Evolutionary conservation across 2,329 filamentous ascomycete species (phyloP).

Genomic region (Phoma sp.): DNA sequence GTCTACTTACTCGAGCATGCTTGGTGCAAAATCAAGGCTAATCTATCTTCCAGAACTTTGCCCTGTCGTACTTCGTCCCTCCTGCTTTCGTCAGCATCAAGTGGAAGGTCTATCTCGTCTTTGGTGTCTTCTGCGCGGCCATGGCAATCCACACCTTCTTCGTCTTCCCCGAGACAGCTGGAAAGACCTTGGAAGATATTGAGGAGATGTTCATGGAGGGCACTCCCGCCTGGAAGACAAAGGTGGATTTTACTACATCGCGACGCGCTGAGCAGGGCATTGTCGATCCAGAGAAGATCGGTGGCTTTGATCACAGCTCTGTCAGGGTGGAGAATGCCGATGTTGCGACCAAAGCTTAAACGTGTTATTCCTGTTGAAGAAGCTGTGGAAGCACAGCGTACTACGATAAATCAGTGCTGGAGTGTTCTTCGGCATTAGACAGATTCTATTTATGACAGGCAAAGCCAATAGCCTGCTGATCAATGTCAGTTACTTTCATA

Average conservation of each 20-base stretch:
- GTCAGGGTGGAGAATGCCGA: slow-evolving; percentile 14
- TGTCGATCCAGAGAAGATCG: slow-evolving; percentile 34
- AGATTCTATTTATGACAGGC: no score
- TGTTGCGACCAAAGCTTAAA: slow-evolving; percentile 3
- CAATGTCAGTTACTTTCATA: no score
- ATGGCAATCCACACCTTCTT: slow-evolving; percentile 74
- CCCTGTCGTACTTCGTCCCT: slow-evolving; percentile 61
- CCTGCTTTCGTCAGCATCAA: slow-evolving; percentile 64
- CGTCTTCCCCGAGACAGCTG: slow-evolving; percentile 70
- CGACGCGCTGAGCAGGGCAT: slow-evolving; percentile 33
- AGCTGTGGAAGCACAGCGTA: no score
- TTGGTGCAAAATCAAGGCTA: background rate
- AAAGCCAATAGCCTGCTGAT: no score
- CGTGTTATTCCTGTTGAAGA: no score
- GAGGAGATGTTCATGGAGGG: slow-evolving; percentile 70
- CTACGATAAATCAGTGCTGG: no score
- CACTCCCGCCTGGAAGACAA: slow-evolving; percentile 63
- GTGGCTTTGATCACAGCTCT: slow-evolving; percentile 15
- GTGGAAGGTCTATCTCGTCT: slow-evolving; percentile 74
- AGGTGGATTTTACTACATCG: slow-evolving; percentile 31
- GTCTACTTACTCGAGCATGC: background rate
- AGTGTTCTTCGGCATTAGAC: no score
- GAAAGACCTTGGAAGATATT: slow-evolving; percentile 78
- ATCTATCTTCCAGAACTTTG: slow-evolving; percentile 59
- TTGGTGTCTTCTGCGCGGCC: slow-evolving; percentile 72